These are phyloP conservation scores for Colletotrichum sp. DNA, from an alignment of 2,329 filamentous ascomycete species.

Conservation along the genomic window DNA sequence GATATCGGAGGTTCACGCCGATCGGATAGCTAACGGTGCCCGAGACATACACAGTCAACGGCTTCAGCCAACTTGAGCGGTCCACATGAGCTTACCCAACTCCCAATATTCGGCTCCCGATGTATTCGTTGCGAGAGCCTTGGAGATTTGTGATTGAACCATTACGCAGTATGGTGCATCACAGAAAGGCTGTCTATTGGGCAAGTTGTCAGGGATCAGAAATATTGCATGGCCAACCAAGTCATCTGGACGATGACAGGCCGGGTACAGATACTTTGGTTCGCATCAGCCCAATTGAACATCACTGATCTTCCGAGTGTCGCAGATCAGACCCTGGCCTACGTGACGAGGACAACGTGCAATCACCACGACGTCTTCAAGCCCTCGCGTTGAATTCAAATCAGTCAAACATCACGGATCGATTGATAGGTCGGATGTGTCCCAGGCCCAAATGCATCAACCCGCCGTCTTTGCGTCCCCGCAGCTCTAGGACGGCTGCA, in stretches of 20 bases:
- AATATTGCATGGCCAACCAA: neutral
- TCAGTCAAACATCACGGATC: neutral
- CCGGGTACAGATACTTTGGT: neutral
- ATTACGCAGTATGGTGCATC: neutral
- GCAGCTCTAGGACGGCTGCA: neutral
- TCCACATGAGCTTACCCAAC: neutral
- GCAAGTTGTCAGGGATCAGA: neutral
- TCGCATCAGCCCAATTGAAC: neutral
- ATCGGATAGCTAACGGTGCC: neutral
- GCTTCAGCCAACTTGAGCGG: neutral
- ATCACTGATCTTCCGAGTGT: neutral
- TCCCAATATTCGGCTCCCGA: neutral
- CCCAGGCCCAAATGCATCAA: neutral
- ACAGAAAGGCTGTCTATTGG: neutral
- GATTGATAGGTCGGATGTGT: neutral
- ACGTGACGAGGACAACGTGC: neutral
- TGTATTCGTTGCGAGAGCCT: rapidly evolving
- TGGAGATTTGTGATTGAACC: neutral
- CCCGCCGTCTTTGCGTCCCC: neutral
- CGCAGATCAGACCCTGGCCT: neutral
- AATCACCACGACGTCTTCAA: neutral
- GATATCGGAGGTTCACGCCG: neutral
- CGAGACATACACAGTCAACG: neutral
- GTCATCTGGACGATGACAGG: neutral
- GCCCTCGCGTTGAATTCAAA: neutral